Conservation (phyloP, 441 rosid species). For the Arabidopsis lyrata region DNA sequence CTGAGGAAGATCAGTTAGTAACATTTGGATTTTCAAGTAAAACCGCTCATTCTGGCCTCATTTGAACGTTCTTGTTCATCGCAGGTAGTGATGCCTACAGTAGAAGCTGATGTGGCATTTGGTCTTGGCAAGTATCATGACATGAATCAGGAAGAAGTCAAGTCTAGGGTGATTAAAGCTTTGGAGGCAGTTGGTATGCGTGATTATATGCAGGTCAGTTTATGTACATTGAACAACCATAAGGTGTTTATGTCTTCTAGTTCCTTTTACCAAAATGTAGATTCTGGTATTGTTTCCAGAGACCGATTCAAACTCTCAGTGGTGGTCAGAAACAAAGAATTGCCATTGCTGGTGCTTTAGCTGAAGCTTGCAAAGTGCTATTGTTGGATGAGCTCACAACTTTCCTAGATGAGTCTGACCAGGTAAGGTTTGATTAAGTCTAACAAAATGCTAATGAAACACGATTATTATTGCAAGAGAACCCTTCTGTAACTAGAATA, state of each 20-base stretch:
- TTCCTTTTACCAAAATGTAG: background rate
- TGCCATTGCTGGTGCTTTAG: slow-evolving; percentile 97
- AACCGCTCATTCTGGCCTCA: background rate
- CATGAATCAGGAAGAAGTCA: slow-evolving; percentile 65
- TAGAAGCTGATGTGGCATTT: slow-evolving; percentile 95
- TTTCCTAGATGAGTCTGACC: slow-evolving; percentile 85
- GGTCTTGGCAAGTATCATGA: slow-evolving; percentile 84
- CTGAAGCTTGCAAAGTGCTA: slow-evolving; percentile 90
- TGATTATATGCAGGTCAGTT: slow-evolving; percentile 69
- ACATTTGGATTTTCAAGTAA: background rate
- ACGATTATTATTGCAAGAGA: background rate
- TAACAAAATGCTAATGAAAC: background rate
- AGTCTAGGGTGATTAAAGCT: slow-evolving; percentile 69
- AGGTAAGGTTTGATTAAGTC: slow-evolving; percentile 52
- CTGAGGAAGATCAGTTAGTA: slow-evolving; percentile 6
- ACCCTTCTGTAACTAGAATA: background rate
- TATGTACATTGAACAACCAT: background rate
- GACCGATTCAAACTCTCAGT: slow-evolving; percentile 95
- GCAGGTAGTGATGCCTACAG: slow-evolving; percentile 98
- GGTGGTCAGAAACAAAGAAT: slow-evolving; percentile 99
- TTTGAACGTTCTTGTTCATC: slow-evolving; percentile 9
- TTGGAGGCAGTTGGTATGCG: slow-evolving; percentile 85
- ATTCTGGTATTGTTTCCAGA: slow-evolving; percentile 50
- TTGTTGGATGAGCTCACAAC: slow-evolving; percentile 95
- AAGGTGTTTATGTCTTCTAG: background rate